Evolutionary conservation across 495 filamentous ascomycete species (phyloP).

Genomic region (Penicillium odoratum): DNA sequence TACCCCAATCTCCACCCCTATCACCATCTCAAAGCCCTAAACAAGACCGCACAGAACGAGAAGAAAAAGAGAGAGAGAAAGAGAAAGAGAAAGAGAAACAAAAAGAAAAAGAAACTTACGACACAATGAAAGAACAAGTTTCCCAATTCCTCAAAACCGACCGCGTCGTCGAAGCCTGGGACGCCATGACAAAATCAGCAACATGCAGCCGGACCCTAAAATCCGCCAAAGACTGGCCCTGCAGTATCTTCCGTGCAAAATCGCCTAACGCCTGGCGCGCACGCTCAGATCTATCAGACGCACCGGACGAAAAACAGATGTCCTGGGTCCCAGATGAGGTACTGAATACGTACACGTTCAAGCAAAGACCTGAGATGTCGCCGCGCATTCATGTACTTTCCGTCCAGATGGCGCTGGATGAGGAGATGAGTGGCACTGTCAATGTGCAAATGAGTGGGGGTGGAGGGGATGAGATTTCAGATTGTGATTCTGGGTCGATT

Average conservation of each 20-base stretch:
- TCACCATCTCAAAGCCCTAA: conserved; percentile 1
- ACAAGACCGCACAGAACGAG: not conserved
- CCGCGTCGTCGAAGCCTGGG: conserved; percentile 42
- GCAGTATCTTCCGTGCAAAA: conserved; percentile 38
- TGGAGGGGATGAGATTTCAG: conserved; percentile 1
- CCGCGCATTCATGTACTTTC: conserved; percentile 41
- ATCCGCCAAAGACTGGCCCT: conserved; percentile 31
- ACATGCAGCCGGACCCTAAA: conserved; percentile 13
- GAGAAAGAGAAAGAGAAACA: too few species aligned
- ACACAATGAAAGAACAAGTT: conserved; percentile 41
- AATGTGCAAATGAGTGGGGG: not conserved
- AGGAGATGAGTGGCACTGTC: conserved; percentile 20
- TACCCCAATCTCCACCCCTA: not conserved
- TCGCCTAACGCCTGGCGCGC: conserved; percentile 19
- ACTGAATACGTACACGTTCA: conserved; percentile 40
- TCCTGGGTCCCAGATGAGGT: conserved; percentile 35
- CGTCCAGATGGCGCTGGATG: conserved; percentile 29
- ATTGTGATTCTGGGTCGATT: conserved; percentile 28
- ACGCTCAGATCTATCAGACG: conserved; percentile 12
- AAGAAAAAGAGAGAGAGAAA: too few species aligned
- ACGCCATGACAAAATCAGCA: conserved; percentile 25
- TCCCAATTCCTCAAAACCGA: conserved; percentile 42
- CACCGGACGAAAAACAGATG: conserved; percentile 29
- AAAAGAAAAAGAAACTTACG: conserved; percentile 5
- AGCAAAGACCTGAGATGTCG: conserved; percentile 26